Conservation (phyloP, 495 filamentous ascomycete genomes). For the Lasiosphaeria ovina region DNA sequence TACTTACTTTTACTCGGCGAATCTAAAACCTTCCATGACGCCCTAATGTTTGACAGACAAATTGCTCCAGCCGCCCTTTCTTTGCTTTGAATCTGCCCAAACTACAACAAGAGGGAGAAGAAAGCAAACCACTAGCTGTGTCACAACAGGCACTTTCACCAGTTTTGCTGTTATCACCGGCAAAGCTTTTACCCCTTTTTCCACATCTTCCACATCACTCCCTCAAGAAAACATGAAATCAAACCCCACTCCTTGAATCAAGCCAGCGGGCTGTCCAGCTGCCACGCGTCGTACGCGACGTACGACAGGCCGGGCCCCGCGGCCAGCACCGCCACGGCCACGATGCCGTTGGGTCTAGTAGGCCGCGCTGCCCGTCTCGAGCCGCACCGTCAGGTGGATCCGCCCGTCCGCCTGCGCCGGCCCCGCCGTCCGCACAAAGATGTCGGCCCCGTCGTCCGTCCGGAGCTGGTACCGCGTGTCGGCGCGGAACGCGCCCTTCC, state of each 20-base stretch:
- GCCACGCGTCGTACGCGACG: constrained; percentile 29
- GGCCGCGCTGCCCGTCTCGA: constrained; percentile 28
- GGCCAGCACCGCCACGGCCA: constrained; percentile 26
- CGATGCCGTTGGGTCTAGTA: constrained; percentile 32
- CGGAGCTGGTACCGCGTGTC: constrained; percentile 32
- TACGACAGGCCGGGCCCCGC: neutral
- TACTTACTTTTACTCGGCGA: too few species aligned
- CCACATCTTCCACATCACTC: too few species aligned
- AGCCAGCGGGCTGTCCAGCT: constrained; percentile 18
- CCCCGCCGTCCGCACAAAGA: constrained; percentile 30
- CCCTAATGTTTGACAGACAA: too few species aligned
- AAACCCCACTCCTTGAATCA: neutral
- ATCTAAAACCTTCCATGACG: too few species aligned
- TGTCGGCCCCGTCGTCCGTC: constrained; percentile 31
- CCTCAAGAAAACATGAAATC: too few species aligned
- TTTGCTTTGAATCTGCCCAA: too few species aligned
- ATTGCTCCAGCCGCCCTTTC: too few species aligned
- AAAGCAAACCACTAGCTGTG: too few species aligned
- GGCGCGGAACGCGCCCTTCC: constrained; percentile 22
- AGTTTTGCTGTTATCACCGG: too few species aligned
- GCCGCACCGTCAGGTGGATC: constrained; percentile 24
- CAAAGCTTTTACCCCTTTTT: too few species aligned
- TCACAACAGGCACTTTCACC: too few species aligned
- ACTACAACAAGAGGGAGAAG: too few species aligned
- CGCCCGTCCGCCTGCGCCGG: constrained; percentile 26